phyloP scores from a whole-genome alignment of 306 rosid species.

The Mucuna pruriens region DNA sequence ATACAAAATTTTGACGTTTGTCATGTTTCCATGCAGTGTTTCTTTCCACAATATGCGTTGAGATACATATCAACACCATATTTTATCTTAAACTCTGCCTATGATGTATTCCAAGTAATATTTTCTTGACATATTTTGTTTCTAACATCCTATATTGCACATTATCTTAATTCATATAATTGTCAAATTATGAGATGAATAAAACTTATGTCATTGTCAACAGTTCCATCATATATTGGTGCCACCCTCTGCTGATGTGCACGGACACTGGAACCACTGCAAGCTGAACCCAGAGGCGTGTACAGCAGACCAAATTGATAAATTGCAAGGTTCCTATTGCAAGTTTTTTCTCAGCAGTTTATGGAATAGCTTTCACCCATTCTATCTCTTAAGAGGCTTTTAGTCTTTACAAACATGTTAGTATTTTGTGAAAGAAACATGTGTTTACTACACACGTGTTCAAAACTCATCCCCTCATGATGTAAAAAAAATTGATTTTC shows the following conservation, averaged over 20 bases:
- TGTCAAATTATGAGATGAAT: slow-evolving; percentile 15
- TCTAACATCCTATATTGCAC: slow-evolving; percentile 8
- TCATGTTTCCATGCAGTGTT: slow-evolving; percentile 61
- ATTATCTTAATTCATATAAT: slow-evolving; percentile 5
- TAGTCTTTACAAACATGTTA: not conserved
- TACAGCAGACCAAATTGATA: slow-evolving; percentile 52
- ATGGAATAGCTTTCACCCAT: not conserved
- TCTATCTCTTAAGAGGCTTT: not conserved
- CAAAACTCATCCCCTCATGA: not conserved
- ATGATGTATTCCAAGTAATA: slow-evolving; percentile 73
- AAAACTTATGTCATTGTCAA: slow-evolving; percentile 30
- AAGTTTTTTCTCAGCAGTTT: slow-evolving; percentile 7
- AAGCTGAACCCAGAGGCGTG: slow-evolving; percentile 69
- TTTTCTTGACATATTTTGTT: not conserved
- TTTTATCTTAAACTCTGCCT: slow-evolving; percentile 79
- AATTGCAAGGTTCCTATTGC: slow-evolving; percentile 71
- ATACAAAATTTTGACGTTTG: slow-evolving; percentile 31
- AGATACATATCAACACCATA: slow-evolving; percentile 63
- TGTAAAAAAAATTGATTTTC: slow-evolving; percentile 21
- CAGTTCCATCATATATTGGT: slow-evolving; percentile 82
- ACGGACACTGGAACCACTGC: slow-evolving; percentile 84
- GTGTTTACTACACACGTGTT: not conserved
- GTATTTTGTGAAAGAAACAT: not conserved
- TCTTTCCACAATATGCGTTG: slow-evolving; percentile 75
- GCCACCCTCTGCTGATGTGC: slow-evolving; percentile 82